phyloP scores from a whole-genome alignment of 306 rosid genomes.

The Quercus cerris region DNA sequence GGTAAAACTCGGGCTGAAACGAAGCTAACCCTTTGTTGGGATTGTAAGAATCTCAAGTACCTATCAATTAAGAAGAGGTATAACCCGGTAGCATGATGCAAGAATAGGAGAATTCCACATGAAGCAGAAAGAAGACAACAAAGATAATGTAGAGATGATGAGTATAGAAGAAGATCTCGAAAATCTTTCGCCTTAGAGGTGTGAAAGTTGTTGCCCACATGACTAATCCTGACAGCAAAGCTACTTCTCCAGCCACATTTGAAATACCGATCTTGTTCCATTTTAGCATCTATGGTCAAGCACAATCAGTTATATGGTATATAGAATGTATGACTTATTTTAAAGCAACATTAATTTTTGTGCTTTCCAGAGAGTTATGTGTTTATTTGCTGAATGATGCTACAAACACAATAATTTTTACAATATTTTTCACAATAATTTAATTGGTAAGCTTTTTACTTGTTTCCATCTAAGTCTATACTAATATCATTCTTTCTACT shows the following conservation, averaged over 20 bases:
- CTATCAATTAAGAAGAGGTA: conserved; percentile 63
- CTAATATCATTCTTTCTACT: too few relatives aligned
- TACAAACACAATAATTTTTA: too few relatives aligned
- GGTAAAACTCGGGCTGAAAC: conserved; percentile 52
- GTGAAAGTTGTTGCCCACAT: conserved; percentile 55
- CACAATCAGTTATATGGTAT: not conserved
- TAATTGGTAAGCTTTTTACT: too few relatives aligned
- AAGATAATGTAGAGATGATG: conserved; percentile 55
- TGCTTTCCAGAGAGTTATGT: too few relatives aligned
- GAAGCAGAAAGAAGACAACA: conserved; percentile 50
- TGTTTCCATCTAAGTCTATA: too few relatives aligned
- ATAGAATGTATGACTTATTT: too few relatives aligned
- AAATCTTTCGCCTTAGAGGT: conserved; percentile 41
- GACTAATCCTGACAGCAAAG: conserved; percentile 44
- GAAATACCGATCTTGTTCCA: conserved; percentile 52
- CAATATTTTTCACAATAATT: too few relatives aligned
- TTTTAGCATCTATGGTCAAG: conserved; percentile 33
- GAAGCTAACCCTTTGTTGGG: conserved; percentile 29
- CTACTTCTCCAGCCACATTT: conserved; percentile 56
- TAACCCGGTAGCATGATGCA: conserved; percentile 56
- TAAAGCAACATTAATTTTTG: too few relatives aligned
- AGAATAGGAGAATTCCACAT: conserved; percentile 47
- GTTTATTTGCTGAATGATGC: too few relatives aligned
- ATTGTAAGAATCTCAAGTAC: conserved; percentile 53
- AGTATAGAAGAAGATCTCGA: conserved; percentile 54